These are phyloP conservation scores for Pseudogymnoascus sp. DNA, from an alignment of 2,329 filamentous ascomycete genomes.

Conservation along the genomic window DNA sequence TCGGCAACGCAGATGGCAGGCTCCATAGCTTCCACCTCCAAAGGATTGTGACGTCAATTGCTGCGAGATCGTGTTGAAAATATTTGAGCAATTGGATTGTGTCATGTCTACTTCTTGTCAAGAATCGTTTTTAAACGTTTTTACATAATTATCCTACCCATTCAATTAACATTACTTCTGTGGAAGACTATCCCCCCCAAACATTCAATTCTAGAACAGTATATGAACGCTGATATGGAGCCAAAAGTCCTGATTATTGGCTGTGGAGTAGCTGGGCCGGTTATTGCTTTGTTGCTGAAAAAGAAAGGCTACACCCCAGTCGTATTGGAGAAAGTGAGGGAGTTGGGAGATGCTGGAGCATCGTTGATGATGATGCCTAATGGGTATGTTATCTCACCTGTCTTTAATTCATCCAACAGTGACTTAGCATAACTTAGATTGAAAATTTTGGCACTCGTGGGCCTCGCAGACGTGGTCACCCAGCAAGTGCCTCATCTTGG, in stretches of 20 bases:
- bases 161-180: not conserved
- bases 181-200: not conserved
- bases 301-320: conserved; percentile 24
- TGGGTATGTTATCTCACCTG: conserved; percentile 11
- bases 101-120: not conserved
- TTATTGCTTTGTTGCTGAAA: not conserved
- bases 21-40: no score
- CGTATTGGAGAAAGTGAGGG: conserved; percentile 22
- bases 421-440: not conserved
- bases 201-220: not conserved
- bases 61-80: not conserved
- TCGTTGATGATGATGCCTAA: conserved; percentile 25
- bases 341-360: conserved; percentile 22
- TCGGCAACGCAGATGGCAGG: no score
- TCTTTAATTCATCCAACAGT: not conserved
- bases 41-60: not conserved
- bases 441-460: conserved; percentile 22
- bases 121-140: not conserved
- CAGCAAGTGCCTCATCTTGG: conserved; percentile 14
- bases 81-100: not conserved
- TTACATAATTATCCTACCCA: not conserved
- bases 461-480: conserved; percentile 9
- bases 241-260: not conserved
- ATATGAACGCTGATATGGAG: not conserved
- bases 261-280: not conserved